Conservation (phyloP, 208 protist genomes). For the Trypanosoma scelopori region DNA sequence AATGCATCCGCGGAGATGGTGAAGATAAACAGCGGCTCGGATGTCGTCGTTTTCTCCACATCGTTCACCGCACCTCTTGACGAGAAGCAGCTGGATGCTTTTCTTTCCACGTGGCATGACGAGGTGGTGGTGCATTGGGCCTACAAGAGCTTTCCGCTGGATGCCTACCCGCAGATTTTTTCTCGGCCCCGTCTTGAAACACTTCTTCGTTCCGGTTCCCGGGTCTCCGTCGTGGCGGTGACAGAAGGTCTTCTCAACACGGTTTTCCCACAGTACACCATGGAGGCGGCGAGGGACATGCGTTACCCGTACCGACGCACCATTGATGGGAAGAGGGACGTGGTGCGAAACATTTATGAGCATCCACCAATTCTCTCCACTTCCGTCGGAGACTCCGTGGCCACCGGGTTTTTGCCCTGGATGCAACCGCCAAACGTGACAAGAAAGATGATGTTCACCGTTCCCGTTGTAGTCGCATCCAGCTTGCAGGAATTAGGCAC, state of each 20-base stretch:
- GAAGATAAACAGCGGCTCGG: constrained; percentile 53
- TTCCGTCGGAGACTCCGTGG: not conserved
- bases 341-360: constrained; percentile 71
- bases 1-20: constrained; percentile 42
- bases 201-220: constrained; percentile 26
- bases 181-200: constrained; percentile 32
- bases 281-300: constrained; percentile 33
- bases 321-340: constrained; percentile 36
- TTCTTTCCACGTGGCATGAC: constrained; percentile 34
- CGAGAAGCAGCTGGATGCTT: constrained; percentile 40
- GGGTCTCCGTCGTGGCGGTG: constrained; percentile 42
- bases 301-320: constrained; percentile 39
- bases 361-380: not conserved
- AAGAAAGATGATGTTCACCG: constrained; percentile 3
- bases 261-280: constrained; percentile 59
- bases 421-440: constrained; percentile 13
- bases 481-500: constrained; percentile 35
- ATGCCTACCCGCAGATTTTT: constrained; percentile 64
- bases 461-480: constrained; percentile 19
- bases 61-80: constrained; percentile 48
- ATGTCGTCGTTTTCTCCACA: constrained; percentile 43
- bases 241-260: constrained; percentile 54
- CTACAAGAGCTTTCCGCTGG: constrained; percentile 65
- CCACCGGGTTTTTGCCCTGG: constrained; percentile 28
- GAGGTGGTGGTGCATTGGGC: constrained; percentile 46